Evolutionary conservation across 768 basidiomycete species (phyloP).

Genomic region (Russula abietina): DNA sequence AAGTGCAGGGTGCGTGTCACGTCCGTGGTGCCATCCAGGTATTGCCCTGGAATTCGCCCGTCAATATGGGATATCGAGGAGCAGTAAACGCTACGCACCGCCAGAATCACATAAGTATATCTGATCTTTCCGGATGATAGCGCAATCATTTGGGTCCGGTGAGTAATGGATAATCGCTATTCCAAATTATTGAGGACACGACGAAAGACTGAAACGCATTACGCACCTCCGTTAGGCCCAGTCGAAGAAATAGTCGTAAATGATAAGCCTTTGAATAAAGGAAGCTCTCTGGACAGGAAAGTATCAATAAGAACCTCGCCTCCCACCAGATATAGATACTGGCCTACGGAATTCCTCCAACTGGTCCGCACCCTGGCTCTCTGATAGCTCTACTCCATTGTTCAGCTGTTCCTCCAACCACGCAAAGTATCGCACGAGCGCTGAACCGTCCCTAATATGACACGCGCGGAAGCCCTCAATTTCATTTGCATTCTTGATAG

Average conservation of each 20-base stretch:
- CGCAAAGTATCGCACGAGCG: constrained; percentile 82
- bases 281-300: constrained; percentile 50
- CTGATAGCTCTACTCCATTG: constrained; percentile 55
- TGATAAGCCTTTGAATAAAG: constrained; percentile 78
- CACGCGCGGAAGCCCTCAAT: constrained; percentile 83
- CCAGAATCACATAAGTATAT: constrained; percentile 86
- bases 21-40: constrained; percentile 91
- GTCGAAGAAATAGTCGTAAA: constrained; percentile 91
- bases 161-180: constrained; percentile 90
- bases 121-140: constrained; percentile 69
- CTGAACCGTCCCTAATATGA: constrained; percentile 87
- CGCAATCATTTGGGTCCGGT: constrained; percentile 68
- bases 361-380: constrained; percentile 73
- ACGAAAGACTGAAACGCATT: not conserved
- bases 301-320: not conserved
- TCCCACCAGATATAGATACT: constrained; percentile 29
- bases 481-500: constrained; percentile 77
- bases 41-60: constrained; percentile 54
- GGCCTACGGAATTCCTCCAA: constrained; percentile 79
- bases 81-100: constrained; percentile 36
- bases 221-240: constrained; percentile 83
- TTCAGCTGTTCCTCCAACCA: constrained; percentile 88
- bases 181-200: not conserved
- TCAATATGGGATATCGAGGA: not conserved
- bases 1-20: constrained; percentile 92